phyloP scores from a whole-genome alignment of 345 rosid species.

The Orychophragmus violaceus region DNA sequence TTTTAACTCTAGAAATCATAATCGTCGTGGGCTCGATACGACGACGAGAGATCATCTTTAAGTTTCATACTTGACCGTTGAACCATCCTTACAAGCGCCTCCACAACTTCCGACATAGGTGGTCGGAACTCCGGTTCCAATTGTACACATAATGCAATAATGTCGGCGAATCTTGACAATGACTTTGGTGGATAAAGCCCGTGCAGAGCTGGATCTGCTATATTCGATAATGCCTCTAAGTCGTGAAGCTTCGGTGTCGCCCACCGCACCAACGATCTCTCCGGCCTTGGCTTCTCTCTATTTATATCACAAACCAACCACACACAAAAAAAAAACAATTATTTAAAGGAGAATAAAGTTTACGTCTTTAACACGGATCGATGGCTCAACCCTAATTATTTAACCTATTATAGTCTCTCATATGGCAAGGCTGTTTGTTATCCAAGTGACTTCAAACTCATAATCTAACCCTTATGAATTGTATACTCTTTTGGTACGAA shows the following conservation, averaged over 20 bases:
- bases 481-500: too few relatives aligned
- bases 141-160: slow-evolving; percentile 73
- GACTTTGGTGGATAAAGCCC: slow-evolving; percentile 90
- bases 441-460: too few relatives aligned
- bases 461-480: too few relatives aligned
- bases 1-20: slow-evolving; percentile 15
- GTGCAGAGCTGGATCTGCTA: slow-evolving; percentile 90
- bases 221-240: slow-evolving; percentile 55
- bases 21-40: slow-evolving; percentile 26
- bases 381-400: too few relatives aligned
- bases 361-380: too few relatives aligned
- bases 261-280: slow-evolving; percentile 76
- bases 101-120: slow-evolving; percentile 84
- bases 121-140: slow-evolving; percentile 81
- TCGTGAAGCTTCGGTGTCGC: slow-evolving; percentile 79
- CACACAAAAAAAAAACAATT: too few relatives aligned
- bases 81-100: slow-evolving; percentile 31
- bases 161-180: slow-evolving; percentile 73
- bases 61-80: slow-evolving; percentile 34
- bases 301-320: slow-evolving; percentile 1
- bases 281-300: slow-evolving; percentile 60
- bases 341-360: too few relatives aligned
- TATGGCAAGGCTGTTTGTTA: too few relatives aligned
- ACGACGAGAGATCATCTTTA: slow-evolving; percentile 32
- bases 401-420: too few relatives aligned